These are phyloP conservation scores for Suhomyces vadensis DNA, from an alignment of 805 yeast species.

Conservation along the genomic window DNA sequence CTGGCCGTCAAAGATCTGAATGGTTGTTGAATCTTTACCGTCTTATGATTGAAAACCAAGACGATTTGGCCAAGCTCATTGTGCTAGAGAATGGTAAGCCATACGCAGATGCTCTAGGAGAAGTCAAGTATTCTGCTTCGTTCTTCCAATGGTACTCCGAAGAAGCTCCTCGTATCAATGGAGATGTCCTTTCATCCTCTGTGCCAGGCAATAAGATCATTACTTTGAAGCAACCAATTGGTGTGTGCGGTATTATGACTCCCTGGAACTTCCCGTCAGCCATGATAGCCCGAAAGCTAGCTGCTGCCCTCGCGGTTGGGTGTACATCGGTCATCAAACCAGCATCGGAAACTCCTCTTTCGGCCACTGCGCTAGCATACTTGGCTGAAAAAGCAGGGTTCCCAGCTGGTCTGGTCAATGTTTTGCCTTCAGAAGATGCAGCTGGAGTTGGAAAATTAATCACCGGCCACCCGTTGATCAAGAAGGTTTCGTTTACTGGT, in stretches of 20 bases:
- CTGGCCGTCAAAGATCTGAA: constrained; percentile 57
- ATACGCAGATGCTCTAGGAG: constrained; percentile 69
- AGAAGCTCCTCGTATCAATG: constrained; percentile 70
- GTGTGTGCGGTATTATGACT: constrained; percentile 75
- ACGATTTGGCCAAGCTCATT: constrained; percentile 64
- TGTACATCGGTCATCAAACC: constrained; percentile 79
- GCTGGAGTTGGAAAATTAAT: constrained; percentile 55
- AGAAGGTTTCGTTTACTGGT: constrained; percentile 76
- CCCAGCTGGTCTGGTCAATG: constrained; percentile 68
- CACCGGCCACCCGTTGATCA: constrained; percentile 48
- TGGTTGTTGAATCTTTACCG: constrained; percentile 53
- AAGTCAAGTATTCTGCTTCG: constrained; percentile 64
- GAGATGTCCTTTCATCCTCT: constrained; percentile 64
- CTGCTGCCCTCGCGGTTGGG: constrained; percentile 79
- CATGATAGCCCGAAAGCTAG: constrained; percentile 72
- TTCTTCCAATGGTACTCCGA: constrained; percentile 91
- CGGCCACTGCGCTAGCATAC: constrained; percentile 67
- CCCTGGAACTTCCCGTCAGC: constrained; percentile 88
- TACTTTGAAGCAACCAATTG: constrained; percentile 72
- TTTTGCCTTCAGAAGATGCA: constrained; percentile 53
- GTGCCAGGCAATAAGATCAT: constrained; percentile 50
- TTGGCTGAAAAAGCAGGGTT: constrained; percentile 67
- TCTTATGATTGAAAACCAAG: constrained; percentile 55
- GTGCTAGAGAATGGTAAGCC: constrained; percentile 79
- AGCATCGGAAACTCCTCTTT: constrained; percentile 71